Evolutionary conservation across 1,139 yeast species (phyloP), one percentile per base, ranked within the genome.

Genomic region (Yamadazyma sp.): DNA sequence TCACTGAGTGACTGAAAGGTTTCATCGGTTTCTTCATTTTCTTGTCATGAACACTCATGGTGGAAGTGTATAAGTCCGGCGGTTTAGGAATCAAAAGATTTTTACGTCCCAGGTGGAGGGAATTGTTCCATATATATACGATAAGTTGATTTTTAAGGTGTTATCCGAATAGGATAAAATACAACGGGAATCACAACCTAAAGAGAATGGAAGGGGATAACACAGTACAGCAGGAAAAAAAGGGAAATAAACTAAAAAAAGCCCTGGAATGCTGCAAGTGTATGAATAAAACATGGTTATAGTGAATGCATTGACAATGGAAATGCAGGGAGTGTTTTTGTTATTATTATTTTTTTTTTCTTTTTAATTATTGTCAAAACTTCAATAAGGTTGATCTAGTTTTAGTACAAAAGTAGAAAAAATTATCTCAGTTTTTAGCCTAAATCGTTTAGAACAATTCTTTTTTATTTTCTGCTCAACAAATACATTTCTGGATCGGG

Each of bases 301-400:
- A 24, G 14, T n/a, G 5, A 24, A 24, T 6, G 27, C n/a, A 11
- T 24, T 10, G 20, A 11, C 9, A 28, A 16, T 15, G 20, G 16
- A 28, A 12, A 8, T 28, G n/a, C 7, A 28, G 31, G 31, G 20
- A 16, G n/a, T n/a, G 31, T 14, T 9, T 28, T 28, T 16, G 9
- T 28, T 28, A 16, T 49, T 32, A 6, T 20, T 8, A 20, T 64
- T 49, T 34, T 52, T 56, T 14, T 62, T 39, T 12, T 55, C 42
- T n/a, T 48, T 49, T 33, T 62, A 65, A 7, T 61, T 64, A 2
- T 64, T 46, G 2, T 42, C 46, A 22, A 59, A 66, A 12, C 55
- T 48, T 39, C 68, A 64, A 28, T 20, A 20, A 6, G 22, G 5
- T 20, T n/a, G n/a, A n/a, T n/a, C 62, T 57, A 9, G 65, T 56